A percentile compares a stretch with the other conserved stretches of the same genome.
Evolutionary conservation across 2,329 filamentous ascomycete species (phyloP).

Genomic region (Colletotrichum sp.): DNA sequence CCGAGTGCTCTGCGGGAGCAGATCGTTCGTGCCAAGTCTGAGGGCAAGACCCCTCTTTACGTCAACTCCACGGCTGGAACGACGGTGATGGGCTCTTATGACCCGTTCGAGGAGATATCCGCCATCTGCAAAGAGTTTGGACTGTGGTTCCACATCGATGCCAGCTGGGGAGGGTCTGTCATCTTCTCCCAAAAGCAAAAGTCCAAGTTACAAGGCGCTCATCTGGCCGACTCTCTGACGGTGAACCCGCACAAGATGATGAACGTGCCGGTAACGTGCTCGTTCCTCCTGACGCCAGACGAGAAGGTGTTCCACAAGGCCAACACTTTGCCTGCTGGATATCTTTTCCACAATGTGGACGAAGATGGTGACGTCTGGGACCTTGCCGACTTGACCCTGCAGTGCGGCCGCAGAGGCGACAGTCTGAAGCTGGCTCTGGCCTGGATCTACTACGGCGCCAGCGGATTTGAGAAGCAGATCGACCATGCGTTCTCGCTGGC

Average conservation of each 20-base stretch:
- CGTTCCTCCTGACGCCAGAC: constrained; percentile 83
- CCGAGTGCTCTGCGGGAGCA: constrained; percentile 67
- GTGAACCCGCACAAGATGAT: constrained; percentile 99
- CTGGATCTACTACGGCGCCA: constrained; percentile 87
- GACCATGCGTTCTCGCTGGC: constrained; percentile 78
- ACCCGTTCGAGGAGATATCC: constrained; percentile 75
- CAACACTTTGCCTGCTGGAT: constrained; percentile 87
- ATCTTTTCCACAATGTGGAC: constrained; percentile 74
- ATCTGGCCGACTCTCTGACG: constrained; percentile 81
- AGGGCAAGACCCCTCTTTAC: constrained; percentile 86
- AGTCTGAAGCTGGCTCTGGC: constrained; percentile 84
- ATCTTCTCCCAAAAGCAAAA: constrained; percentile 74
- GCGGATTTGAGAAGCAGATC: constrained; percentile 73
- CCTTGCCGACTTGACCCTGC: constrained; percentile 88
- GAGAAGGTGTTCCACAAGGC: constrained; percentile 78
- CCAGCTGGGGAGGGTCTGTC: constrained; percentile 86
- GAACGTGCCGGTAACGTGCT: constrained; percentile 87
- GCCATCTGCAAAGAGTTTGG: constrained; percentile 72
- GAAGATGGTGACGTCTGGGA: constrained; percentile 75
- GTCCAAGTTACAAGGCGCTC: constrained; percentile 70
- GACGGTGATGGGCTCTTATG: constrained; percentile 89
- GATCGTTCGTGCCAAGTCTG: constrained; percentile 63
- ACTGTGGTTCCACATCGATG: constrained; percentile 94
- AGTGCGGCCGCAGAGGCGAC: constrained; percentile 89
- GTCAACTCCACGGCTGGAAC: constrained; percentile 96